A percentile compares a stretch with the other conserved stretches of the same genome.
phyloP scores from a whole-genome alignment of 306 rosid genomes.

The Ziziphus jujuba region DNA sequence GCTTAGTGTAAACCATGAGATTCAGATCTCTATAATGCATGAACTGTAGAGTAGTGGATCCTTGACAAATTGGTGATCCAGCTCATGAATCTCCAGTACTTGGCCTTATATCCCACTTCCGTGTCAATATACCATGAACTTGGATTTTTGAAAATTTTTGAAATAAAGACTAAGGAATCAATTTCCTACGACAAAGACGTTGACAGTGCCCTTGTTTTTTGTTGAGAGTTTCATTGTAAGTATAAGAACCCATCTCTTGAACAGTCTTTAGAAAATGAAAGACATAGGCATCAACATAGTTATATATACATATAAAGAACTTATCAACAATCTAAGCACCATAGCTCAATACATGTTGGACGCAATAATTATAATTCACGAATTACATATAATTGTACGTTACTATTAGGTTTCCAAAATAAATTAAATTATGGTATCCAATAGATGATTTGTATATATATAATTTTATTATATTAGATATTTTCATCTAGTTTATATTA shows the following conservation, averaged over 20 bases:
- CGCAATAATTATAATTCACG: too few relatives aligned
- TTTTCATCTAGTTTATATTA: too few relatives aligned
- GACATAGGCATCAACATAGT: background rate
- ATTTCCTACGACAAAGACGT: conserved; percentile 38
- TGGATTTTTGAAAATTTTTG: conserved; percentile 6
- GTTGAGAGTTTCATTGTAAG: conserved; percentile 54
- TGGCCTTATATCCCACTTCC: conserved; percentile 34
- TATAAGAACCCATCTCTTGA: conserved; percentile 21
- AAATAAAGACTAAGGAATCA: background rate
- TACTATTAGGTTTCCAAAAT: too few relatives aligned
- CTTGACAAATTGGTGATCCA: conserved; percentile 32
- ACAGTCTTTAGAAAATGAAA: conserved; percentile 37
- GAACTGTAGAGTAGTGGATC: conserved; percentile 28
- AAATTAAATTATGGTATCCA: too few relatives aligned
- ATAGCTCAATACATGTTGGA: too few relatives aligned
- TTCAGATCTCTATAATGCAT: conserved; percentile 27
- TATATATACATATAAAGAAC: too few relatives aligned
- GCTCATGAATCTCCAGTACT: conserved; percentile 30
- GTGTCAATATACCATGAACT: conserved; percentile 39
- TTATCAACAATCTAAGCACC: too few relatives aligned
- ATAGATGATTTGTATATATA: too few relatives aligned
- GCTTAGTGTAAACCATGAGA: background rate
- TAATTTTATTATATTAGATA: too few relatives aligned
- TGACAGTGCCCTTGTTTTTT: conserved; percentile 58
- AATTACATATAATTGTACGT: too few relatives aligned